Conservation (phyloP, 805 yeast species). For the Ogataea pignaliae region DNA sequence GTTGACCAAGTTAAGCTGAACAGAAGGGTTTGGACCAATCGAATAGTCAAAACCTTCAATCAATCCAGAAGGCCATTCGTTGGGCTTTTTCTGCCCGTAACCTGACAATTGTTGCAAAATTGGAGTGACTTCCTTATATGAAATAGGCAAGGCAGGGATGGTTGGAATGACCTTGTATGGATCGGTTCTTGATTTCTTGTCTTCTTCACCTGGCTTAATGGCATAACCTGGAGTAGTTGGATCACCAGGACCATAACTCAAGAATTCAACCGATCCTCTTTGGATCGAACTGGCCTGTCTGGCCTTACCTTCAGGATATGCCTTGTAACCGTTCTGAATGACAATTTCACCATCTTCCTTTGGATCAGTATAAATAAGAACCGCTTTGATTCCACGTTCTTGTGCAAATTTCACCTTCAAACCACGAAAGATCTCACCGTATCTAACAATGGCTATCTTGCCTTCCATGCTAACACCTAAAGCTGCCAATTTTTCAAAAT, state of each 20-base stretch:
- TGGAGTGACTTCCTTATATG: slow-evolving; percentile 59
- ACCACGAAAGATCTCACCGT: slow-evolving; percentile 69
- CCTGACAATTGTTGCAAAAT: slow-evolving; percentile 57
- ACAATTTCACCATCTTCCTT: slow-evolving; percentile 54
- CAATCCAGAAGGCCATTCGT: slow-evolving; percentile 24
- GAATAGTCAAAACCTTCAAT: slow-evolving; percentile 34
- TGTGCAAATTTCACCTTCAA: slow-evolving; percentile 74
- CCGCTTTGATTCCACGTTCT: slow-evolving; percentile 65
- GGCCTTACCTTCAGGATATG: slow-evolving; percentile 76
- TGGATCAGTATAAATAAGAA: slow-evolving; percentile 65
- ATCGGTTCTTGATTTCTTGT: slow-evolving; percentile 42
- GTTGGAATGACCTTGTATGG: slow-evolving; percentile 52
- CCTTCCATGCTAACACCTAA: slow-evolving; percentile 49
- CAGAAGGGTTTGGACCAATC: slow-evolving; percentile 34
- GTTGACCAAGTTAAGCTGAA: slow-evolving; percentile 50
- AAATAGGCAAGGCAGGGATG: slow-evolving; percentile 72
- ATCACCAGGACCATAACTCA: slow-evolving; percentile 65
- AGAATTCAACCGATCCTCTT: slow-evolving; percentile 68
- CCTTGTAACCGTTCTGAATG: slow-evolving; percentile 50
- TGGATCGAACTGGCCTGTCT: slow-evolving; percentile 73
- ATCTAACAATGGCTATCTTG: slow-evolving; percentile 61
- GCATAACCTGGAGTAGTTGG: slow-evolving; percentile 74
- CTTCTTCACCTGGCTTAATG: slow-evolving; percentile 46
- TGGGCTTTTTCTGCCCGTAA: slow-evolving; percentile 40
- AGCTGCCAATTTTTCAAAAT: slow-evolving; percentile 44